A percentile compares a stretch with the other conserved stretches of the same genome.
Conservation (phyloP, 2,329 filamentous ascomycete genomes). For the Orbilia javanica region DNA sequence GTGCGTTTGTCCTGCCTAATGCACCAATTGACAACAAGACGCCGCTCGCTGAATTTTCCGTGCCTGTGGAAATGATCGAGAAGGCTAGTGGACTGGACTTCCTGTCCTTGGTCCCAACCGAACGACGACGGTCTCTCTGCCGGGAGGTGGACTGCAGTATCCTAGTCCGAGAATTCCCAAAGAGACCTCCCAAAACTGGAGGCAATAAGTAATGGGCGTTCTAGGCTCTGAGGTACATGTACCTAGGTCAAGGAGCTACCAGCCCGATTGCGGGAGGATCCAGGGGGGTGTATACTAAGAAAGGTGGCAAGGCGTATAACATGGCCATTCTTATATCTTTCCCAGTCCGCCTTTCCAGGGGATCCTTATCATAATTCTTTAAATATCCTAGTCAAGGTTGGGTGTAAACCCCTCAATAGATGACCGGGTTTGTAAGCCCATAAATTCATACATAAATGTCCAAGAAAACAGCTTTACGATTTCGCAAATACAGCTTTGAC, state of each 20-base stretch:
- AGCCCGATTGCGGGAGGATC: neutral
- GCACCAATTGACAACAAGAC: slow-evolving; percentile 88
- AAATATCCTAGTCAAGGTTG: neutral
- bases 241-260: neutral
- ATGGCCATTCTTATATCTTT: neutral
- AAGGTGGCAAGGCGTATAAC: neutral
- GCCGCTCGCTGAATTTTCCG: slow-evolving; percentile 90
- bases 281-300: neutral
- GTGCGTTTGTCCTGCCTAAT: slow-evolving; percentile 95
- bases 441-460: neutral
- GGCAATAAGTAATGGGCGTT: slow-evolving; percentile 6
- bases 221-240: neutral
- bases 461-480: slow-evolving; percentile 61
- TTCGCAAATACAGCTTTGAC: slow-evolving; percentile 85
- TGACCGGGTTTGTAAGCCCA: neutral
- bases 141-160: slow-evolving; percentile 86
- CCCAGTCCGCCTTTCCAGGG: too few species aligned
- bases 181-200: slow-evolving; percentile 63
- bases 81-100: slow-evolving; percentile 93
- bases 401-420: neutral
- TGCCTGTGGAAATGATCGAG: slow-evolving; percentile 92
- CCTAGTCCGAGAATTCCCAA: slow-evolving; percentile 81
- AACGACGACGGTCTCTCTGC: slow-evolving; percentile 83
- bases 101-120: slow-evolving; percentile 79
- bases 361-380: neutral